Base-by-base conservation (phyloP, 345 rosid species). In the Hibiscus trionum region DNA sequence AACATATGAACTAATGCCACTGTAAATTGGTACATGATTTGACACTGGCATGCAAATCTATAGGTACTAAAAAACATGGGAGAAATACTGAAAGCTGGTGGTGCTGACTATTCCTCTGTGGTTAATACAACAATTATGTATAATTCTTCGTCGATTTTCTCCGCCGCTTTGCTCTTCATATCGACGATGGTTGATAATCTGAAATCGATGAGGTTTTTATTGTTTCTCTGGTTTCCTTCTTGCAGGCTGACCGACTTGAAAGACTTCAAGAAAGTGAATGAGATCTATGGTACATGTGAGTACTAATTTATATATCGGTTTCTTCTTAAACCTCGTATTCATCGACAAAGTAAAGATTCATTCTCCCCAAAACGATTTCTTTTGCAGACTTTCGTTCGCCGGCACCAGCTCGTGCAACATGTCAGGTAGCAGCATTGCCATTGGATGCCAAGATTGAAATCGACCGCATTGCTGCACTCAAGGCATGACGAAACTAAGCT, bases 231-330 rank as follows among this genome's bases (percentile, higher is more conserved):
- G 72, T 62, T 74, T 58, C 44, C 42, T 11, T 37, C 35, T 19
- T 75, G 79, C 81, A 93, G 97, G 99, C 70, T 93, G 84, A 95
- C 97, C 69, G 97, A 93, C 88, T 76, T 93, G 86, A 82, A 77
- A 58, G 97, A 91, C 88, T 91, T 96, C 90, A 88, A 96, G 83
- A 93, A 82, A 87, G 98, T 91, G 68, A 91, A 96, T 37, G 99
- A 91, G 80, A 88, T 96, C 72, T 66, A 66, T 44, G 70, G 31
- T 26, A 66, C 46, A 46, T 44, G 55, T 66, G 11, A 44, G 70
- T 21, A 66, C 68, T 3, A 63, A 62, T 31, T 31, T 31, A 2
- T 4, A 31, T 31, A 31, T 31, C 33, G 31, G 31, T 29, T 39
- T 39, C 46, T 12, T 42, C 16, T 37, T 62, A 10, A 63, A 63